These are phyloP conservation scores for Hibiscus mutabilis DNA, from an alignment of 345 rosid species.

Conservation along the genomic window DNA sequence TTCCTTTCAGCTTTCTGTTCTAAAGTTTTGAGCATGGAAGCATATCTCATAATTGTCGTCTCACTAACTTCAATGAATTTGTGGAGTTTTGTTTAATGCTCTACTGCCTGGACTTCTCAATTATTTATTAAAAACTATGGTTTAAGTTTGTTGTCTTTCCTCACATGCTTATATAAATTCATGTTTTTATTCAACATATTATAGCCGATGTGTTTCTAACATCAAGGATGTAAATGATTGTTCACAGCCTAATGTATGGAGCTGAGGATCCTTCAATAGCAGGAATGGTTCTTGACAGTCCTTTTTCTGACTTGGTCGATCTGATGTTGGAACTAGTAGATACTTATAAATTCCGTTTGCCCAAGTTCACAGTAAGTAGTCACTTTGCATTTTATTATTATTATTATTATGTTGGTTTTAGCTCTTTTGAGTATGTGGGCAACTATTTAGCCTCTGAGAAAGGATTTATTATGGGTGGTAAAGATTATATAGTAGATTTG, in stretches of 20 bases:
- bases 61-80: not conserved
- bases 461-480: not conserved
- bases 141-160: not conserved
- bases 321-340: constrained; percentile 93
- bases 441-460: not conserved
- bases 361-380: constrained; percentile 78
- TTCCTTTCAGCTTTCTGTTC: constrained; percentile 11
- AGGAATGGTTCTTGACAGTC: constrained; percentile 92
- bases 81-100: not conserved
- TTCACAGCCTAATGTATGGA: constrained; percentile 80
- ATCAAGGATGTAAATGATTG: constrained; percentile 11
- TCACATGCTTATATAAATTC: not conserved
- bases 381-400: not conserved
- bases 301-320: constrained; percentile 88
- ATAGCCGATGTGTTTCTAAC: not conserved
- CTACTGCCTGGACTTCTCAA: not conserved
- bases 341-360: constrained; percentile 69
- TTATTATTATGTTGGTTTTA: not conserved
- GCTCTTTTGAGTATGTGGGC: not conserved
- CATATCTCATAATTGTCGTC: not conserved
- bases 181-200: not conserved
- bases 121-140: not conserved
- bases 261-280: constrained; percentile 93
- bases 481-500: not conserved
- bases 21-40: constrained; percentile 1